These are phyloP conservation scores for Hymenoscyphus scutula DNA, from an alignment of 2,329 filamentous ascomycete genomes.

Conservation along the genomic window DNA sequence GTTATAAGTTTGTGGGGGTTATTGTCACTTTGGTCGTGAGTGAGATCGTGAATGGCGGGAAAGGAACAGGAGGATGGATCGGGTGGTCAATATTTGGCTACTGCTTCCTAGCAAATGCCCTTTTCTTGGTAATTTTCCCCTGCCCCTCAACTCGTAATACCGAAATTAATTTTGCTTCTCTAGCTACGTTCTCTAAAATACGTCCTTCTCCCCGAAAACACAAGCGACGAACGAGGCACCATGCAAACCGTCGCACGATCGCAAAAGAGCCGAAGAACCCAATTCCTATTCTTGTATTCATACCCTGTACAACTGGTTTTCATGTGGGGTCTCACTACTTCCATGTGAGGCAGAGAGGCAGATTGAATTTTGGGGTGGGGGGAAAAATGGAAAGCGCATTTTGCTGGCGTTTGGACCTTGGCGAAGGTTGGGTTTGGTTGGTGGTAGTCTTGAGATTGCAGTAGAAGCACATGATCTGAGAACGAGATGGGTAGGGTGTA, in stretches of 20 bases:
- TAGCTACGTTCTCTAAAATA: conserved; percentile 94
- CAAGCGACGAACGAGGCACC: conserved; percentile 57
- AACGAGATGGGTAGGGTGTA: background rate
- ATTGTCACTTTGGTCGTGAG: conserved; percentile 82
- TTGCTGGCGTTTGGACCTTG: conserved; percentile 25
- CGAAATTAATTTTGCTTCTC: too few relatives aligned
- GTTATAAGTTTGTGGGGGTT: conserved; percentile 98
- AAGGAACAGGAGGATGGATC: conserved; percentile 81
- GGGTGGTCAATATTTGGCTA: conserved; percentile 89
- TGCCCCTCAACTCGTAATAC: too few relatives aligned
- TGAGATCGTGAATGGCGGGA: conserved; percentile 73
- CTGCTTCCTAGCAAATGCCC: conserved; percentile 88
- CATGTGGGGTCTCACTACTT: conserved; percentile 73
- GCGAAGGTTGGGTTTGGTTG: conserved; percentile 8
- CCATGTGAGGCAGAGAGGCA: background rate
- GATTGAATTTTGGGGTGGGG: conserved; percentile 15
- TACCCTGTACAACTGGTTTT: conserved; percentile 92
- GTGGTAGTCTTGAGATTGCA: background rate
- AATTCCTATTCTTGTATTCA: conserved; percentile 91
- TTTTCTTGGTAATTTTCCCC: conserved; percentile 73
- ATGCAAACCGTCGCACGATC: conserved; percentile 74
- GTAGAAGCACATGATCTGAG: background rate
- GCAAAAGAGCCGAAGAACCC: conserved; percentile 82
- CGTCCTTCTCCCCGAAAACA: conserved; percentile 84
- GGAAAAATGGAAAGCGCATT: conserved; percentile 15